These are phyloP conservation scores for Vitis rotundifolia DNA, from an alignment of 164 flowering plant species.

Conservation along the genomic window DNA sequence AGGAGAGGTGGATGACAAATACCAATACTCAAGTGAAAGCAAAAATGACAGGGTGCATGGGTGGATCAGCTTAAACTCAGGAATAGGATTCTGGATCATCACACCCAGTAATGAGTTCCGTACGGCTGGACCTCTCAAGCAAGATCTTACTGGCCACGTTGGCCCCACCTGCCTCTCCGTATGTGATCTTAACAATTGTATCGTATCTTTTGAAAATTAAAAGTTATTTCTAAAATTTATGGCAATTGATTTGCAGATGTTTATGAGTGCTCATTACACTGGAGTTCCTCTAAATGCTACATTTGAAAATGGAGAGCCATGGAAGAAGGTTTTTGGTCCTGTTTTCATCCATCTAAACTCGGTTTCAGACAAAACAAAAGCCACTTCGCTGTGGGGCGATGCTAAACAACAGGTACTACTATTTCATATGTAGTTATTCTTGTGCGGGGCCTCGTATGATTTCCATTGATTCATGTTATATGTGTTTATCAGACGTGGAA, in stretches of 20 bases:
- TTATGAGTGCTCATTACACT: constrained; percentile 73
- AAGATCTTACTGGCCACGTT: constrained; percentile 84
- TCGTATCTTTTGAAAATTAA: no score
- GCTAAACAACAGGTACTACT: constrained; percentile 62
- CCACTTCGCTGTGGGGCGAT: constrained; percentile 66
- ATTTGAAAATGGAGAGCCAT: constrained; percentile 57
- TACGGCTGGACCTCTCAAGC: constrained; percentile 90
- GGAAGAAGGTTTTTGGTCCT: constrained; percentile 98
- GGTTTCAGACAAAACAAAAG: constrained; percentile 25
- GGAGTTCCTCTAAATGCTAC: constrained; percentile 57
- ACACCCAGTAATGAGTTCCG: constrained; percentile 86
- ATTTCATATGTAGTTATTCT: neutral
- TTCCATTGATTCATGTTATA: no score
- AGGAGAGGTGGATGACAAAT: constrained; percentile 99
- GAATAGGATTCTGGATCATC: constrained; percentile 84
- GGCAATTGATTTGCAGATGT: constrained; percentile 43
- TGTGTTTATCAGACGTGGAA: constrained; percentile 31
- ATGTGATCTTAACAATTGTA: constrained; percentile 20
- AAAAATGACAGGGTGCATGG: constrained; percentile 77
- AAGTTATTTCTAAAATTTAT: no score
- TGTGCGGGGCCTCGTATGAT: neutral
- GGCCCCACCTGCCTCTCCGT: constrained; percentile 83
- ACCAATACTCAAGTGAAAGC: constrained; percentile 79
- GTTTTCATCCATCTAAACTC: constrained; percentile 81
- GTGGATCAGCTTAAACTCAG: constrained; percentile 66